Conservation (phyloP, 805 yeast species). For the Kazachstania kunashirensis region DNA sequence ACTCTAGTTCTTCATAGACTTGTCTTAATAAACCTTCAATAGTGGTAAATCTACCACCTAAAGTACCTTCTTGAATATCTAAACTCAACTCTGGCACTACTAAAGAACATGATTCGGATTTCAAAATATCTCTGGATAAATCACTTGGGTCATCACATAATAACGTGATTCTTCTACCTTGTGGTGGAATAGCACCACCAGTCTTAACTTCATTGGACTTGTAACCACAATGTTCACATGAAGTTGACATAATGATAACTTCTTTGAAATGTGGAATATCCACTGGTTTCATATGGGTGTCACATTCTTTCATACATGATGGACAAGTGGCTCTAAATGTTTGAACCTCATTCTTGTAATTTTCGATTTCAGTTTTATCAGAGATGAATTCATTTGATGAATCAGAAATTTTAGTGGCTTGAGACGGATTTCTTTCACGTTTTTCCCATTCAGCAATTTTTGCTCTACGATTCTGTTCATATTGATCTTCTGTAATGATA, state of each 20-base stretch:
- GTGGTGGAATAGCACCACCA: conserved; percentile 89
- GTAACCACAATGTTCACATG: conserved; percentile 87
- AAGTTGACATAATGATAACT: conserved; percentile 91
- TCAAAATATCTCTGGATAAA: conserved; percentile 85
- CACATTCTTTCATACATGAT: conserved; percentile 64
- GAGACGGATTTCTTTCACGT: conserved; percentile 30
- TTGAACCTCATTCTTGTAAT: conserved; percentile 82
- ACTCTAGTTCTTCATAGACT: conserved; percentile 79
- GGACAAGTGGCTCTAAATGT: conserved; percentile 90
- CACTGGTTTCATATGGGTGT: conserved; percentile 93
- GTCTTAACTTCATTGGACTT: conserved; percentile 97
- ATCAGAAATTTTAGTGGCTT: conserved; percentile 13
- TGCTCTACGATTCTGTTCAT: conserved; percentile 32
- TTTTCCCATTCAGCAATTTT: conserved; percentile 27
- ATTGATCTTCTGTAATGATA: conserved; percentile 52
- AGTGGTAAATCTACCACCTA: conserved; percentile 97
- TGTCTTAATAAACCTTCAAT: conserved; percentile 86
- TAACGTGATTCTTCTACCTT: conserved; percentile 67
- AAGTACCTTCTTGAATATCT: conserved; percentile 90
- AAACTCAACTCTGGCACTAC: conserved; percentile 77
- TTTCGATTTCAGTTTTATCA: conserved; percentile 74
- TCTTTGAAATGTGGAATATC: conserved; percentile 97
- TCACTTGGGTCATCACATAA: conserved; percentile 75
- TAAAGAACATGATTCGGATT: conserved; percentile 87
- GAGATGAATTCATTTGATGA: conserved; percentile 42